A percentile compares a stretch with the other conserved stretches of the same genome.
Evolutionary conservation across 352 stramenopile genomes (phyloP).

Genomic region (Globisporangium radiosum): DNA sequence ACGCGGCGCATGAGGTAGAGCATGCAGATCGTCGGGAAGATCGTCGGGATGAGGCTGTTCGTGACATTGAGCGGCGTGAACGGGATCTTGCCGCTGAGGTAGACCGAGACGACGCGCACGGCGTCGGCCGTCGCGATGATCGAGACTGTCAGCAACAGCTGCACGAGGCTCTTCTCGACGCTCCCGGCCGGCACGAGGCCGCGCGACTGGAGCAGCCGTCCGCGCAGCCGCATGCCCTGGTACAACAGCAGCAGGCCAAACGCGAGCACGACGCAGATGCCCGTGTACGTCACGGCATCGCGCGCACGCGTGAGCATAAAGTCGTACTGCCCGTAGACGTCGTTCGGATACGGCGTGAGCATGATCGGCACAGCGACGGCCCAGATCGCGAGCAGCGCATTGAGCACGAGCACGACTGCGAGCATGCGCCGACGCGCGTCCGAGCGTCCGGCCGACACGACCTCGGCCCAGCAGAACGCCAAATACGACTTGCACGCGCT

Average conservation of each 20-base stretch:
- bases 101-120: conserved; percentile 58
- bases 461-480: conserved; percentile 71
- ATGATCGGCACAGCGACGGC: conserved; percentile 49
- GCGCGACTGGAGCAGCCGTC: conserved; percentile 61
- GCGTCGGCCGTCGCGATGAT: conserved; percentile 72
- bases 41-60: conserved; percentile 18
- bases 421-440: conserved; percentile 46
- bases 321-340: conserved; percentile 52
- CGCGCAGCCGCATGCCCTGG: conserved; percentile 67
- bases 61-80: conserved; percentile 66
- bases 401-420: conserved; percentile 50
- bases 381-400: conserved; percentile 49
- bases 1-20: conserved; percentile 84
- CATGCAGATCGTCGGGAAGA: conserved; percentile 85
- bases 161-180: conserved; percentile 73
- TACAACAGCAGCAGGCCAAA: conserved; percentile 65
- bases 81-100: conserved; percentile 40
- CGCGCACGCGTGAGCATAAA: conserved; percentile 57
- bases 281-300: conserved; percentile 49
- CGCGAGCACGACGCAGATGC: conserved; percentile 46
- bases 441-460: conserved; percentile 69
- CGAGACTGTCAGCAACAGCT: conserved; percentile 76
- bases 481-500: conserved; percentile 79
- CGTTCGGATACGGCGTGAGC: conserved; percentile 40
- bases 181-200: conserved; percentile 58